Evolutionary conservation across 169 alveolate genomes (phyloP).

Genomic region (Miamiensis avidus): DNA sequence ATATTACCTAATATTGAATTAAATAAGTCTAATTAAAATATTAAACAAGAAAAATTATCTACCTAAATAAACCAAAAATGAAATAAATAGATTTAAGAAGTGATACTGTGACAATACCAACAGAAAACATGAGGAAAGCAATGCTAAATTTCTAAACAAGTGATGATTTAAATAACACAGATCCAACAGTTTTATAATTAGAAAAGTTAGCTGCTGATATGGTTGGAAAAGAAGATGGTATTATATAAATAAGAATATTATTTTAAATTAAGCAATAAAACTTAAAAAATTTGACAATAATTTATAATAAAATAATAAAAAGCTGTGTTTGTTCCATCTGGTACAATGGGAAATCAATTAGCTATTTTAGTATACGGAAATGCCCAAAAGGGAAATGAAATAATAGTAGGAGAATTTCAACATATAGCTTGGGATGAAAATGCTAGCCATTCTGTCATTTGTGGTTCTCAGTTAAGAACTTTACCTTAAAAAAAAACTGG

Average conservation of each 20-base stretch:
- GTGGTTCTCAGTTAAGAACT: background rate
- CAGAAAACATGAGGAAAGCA: slow-evolving; percentile 10
- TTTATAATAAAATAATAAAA: no score
- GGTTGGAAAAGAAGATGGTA: slow-evolving; percentile 13
- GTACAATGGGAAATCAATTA: slow-evolving; percentile 20
- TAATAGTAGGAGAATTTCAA: slow-evolving; percentile 3
- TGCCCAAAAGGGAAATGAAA: slow-evolving; percentile 8
- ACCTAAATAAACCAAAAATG: background rate
- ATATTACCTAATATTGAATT: no score
- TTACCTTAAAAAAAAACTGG: background rate
- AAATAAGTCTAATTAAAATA: no score
- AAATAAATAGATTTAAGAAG: slow-evolving; percentile 16
- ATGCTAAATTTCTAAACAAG: slow-evolving; percentile 9
- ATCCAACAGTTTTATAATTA: slow-evolving; percentile 27
- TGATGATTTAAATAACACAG: slow-evolving; percentile 19
- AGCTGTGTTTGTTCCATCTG: slow-evolving; percentile 36
- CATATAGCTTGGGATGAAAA: slow-evolving; percentile 18
- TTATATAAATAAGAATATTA: no score
- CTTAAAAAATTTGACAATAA: no score
- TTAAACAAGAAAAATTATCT: no score
- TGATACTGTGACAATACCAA: slow-evolving; percentile 21
- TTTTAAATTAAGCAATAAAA: background rate
- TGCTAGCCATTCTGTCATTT: background rate
- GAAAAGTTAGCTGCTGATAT: slow-evolving; percentile 21
- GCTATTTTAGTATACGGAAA: background rate